Base-by-base conservation (phyloP, 1,284 basidiomycete genomes). In the Stygiomarasmius scandens region DNA sequence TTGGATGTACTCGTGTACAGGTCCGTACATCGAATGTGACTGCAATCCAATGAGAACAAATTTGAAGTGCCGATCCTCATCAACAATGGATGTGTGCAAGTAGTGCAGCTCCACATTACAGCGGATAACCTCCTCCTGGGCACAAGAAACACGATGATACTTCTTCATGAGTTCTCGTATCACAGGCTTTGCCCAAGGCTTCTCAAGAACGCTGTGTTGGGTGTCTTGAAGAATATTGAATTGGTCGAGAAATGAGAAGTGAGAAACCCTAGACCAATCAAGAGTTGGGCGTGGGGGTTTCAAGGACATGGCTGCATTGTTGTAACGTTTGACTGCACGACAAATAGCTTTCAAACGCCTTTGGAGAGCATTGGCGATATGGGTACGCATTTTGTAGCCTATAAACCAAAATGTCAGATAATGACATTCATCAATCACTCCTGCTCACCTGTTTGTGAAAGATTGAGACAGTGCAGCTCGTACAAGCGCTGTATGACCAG, bases 91-190 rank as follows among this genome's bases (percentile, higher is more conserved):
- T 1, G 73, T 71, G 11, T 62, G 49, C 1, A 77, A 61, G 0
- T 66, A 64, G 0, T 56, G 54, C 5, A 74, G 68, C 58, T 76
- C 74, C 9, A 75, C 45, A 53, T 76, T 71, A 14, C 72, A 63
- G 1, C 67, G 61, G 16, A 44, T 22, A 12, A 75, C 63, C 62
- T 77, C 74, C 43, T 73, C 71, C 2, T 61, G 38, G 4, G 74
- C 69, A 16, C 64, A 60, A 44, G 64, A 36, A 10, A 74, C 57
- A 46, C 68, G 67, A 53, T 67, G 68, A 55, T 69, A 64, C 14
- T 63, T 43, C 1, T 61, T 58, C 41, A 63, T 67, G 1, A 62
- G 62, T 20, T 66, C 59, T 1, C 69, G 64, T 20, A 64, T 49
- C 0, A 61, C 54, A 2, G 67, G 67, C 4, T 64, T 55, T 0